These are phyloP conservation scores for Ananas comosus DNA, from an alignment of 176 grass and related monocot species.

Conservation along the genomic window DNA sequence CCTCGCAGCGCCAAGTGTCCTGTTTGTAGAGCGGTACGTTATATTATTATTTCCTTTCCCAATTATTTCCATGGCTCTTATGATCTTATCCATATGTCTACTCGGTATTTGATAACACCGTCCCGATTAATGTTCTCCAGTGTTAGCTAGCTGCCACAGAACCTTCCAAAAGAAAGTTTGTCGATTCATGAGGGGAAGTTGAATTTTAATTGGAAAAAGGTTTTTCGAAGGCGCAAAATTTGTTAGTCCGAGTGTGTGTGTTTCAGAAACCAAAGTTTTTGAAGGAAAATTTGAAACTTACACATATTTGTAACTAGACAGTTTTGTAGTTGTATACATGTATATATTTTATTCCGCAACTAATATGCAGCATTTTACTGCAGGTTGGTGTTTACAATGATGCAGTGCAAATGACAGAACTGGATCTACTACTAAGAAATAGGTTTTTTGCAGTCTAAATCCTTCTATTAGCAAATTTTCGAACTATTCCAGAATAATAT, in stretches of 20 bases:
- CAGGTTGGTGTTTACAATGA: constrained; percentile 45
- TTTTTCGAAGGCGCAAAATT: too few relatives aligned
- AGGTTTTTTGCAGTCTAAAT: constrained; percentile 18
- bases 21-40: constrained; percentile 44
- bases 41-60: neutral
- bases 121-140: too few relatives aligned
- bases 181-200: too few relatives aligned
- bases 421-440: constrained; percentile 48
- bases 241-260: too few relatives aligned
- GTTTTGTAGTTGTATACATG: neutral
- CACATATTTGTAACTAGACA: neutral
- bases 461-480: neutral
- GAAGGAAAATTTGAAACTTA: too few relatives aligned
- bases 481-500: neutral
- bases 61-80: neutral
- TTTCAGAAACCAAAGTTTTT: too few relatives aligned
- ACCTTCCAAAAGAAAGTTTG: too few relatives aligned
- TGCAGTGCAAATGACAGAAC: constrained; percentile 52
- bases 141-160: too few relatives aligned
- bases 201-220: too few relatives aligned
- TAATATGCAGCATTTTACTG: neutral
- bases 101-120: neutral
- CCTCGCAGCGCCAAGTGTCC: constrained; percentile 42
- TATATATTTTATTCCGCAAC: too few relatives aligned
- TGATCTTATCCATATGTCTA: neutral